These are phyloP conservation scores for Reutealis trisperma DNA, from an alignment of 345 rosid genomes.

Conservation along the genomic window DNA sequence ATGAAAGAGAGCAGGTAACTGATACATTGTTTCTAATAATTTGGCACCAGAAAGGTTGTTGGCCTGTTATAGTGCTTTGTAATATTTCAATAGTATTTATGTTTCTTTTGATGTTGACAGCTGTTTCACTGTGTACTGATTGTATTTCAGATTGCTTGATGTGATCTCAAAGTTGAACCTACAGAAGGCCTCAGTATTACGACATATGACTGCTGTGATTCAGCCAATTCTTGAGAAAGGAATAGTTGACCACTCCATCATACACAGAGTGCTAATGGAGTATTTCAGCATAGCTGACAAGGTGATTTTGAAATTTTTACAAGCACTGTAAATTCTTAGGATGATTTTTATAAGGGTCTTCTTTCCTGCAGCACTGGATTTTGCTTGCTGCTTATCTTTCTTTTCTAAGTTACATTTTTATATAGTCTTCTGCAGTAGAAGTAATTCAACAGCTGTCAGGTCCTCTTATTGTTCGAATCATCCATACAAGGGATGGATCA, in stretches of 20 bases:
- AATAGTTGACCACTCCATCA: conserved; percentile 82
- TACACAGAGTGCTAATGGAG: conserved; percentile 76
- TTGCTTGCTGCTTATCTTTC: not conserved
- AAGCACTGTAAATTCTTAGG: not conserved
- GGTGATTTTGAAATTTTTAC: conserved; percentile 42
- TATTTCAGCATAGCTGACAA: conserved; percentile 77
- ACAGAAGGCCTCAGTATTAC: conserved; percentile 63
- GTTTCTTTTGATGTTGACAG: not conserved
- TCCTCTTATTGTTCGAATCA: conserved; percentile 84
- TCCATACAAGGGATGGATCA: conserved; percentile 93
- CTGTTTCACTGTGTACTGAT: conserved; percentile 4
- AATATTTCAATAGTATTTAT: not conserved
- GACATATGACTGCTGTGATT: conserved; percentile 73
- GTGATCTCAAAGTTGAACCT: conserved; percentile 70
- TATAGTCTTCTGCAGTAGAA: conserved; percentile 78
- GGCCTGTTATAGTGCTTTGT: not conserved
- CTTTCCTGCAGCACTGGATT: not conserved
- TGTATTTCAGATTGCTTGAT: conserved; percentile 66
- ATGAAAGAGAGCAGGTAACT: conserved; percentile 70
- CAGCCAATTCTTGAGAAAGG: conserved; percentile 97
- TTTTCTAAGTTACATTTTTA: conserved; percentile 29
- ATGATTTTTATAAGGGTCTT: not conserved
- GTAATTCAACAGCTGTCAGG: conserved; percentile 76
- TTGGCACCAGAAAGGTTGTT: not conserved
- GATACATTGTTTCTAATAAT: not conserved